Percentiles rank a stretch among this genome's conserved stretches.
phyloP scores from a whole-genome alignment of 495 filamentous ascomycete species.

The Margaritispora aquatica region DNA sequence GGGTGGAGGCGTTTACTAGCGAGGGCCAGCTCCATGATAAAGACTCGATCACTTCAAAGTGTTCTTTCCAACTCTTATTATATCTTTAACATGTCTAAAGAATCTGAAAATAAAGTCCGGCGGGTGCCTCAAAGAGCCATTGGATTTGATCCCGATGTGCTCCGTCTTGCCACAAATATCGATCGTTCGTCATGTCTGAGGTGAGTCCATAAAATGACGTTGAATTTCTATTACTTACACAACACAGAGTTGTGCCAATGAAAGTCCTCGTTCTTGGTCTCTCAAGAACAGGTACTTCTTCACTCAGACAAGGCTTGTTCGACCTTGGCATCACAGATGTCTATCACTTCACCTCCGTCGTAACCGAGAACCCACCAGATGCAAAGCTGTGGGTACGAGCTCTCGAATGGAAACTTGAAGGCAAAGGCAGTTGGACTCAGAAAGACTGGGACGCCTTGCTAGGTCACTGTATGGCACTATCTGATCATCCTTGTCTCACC shows the following conservation, averaged over 20 bases:
- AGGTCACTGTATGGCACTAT: constrained; percentile 34
- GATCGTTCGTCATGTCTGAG: not conserved
- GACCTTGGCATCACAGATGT: constrained; percentile 1
- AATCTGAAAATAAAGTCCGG: not conserved
- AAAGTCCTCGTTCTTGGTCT: constrained; percentile 5
- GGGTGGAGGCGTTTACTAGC: not conserved
- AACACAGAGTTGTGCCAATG: not conserved
- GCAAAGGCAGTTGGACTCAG: not conserved
- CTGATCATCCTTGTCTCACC: constrained; percentile 27
- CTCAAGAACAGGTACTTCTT: constrained; percentile 1
- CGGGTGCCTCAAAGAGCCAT: not conserved
- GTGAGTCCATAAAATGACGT: not conserved
- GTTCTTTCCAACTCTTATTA: not conserved
- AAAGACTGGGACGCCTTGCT: constrained; percentile 4
- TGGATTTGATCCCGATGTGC: not conserved
- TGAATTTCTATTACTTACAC: not conserved
- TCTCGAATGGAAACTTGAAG: not conserved
- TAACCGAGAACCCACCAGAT: not conserved
- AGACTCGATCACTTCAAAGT: not conserved
- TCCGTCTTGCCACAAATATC: not conserved
- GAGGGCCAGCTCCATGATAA: not conserved
- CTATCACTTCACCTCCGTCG: not conserved
- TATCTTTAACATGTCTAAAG: not conserved
- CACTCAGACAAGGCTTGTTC: not conserved
- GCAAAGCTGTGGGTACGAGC: constrained; percentile 1